phyloP scores from a whole-genome alignment of 192 early-diverging fungal species.

The Linnemannia elongata region DNA sequence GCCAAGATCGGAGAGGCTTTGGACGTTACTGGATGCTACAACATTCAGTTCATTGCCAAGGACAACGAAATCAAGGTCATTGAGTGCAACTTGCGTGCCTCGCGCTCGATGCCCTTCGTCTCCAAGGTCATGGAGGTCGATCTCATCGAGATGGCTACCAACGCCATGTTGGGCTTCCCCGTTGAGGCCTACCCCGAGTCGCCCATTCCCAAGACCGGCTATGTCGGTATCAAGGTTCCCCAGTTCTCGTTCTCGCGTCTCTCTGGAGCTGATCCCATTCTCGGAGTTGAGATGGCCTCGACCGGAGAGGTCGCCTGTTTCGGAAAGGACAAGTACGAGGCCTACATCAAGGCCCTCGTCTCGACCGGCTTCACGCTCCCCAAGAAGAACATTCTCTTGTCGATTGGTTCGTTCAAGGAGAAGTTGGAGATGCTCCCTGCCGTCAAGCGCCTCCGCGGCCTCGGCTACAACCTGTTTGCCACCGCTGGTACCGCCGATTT shows the following conservation, averaged over 20 bases:
- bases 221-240: conserved; percentile 97
- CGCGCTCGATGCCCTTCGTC: conserved; percentile 97
- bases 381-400: conserved; percentile 96
- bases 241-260: conserved; percentile 98
- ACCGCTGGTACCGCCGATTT: conserved; percentile 98
- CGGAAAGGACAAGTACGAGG: conserved; percentile 97
- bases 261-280: conserved; percentile 95
- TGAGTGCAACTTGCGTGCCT: conserved; percentile 98
- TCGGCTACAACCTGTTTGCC: conserved; percentile 95
- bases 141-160: conserved; percentile 97
- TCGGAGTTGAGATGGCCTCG: conserved; percentile 99
- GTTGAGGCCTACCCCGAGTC: conserved; percentile 84
- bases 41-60: conserved; percentile 99
- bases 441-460: conserved; percentile 82
- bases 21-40: conserved; percentile 97
- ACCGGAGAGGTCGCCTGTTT: conserved; percentile 99
- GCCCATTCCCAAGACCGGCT: conserved; percentile 78
- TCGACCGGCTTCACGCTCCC: conserved; percentile 94
- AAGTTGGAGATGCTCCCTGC: conserved; percentile 96
- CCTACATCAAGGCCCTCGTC: conserved; percentile 95
- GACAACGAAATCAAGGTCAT: conserved; percentile 99
- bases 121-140: conserved; percentile 97
- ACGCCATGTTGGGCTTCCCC: conserved; percentile 90
- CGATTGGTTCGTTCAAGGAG: conserved; percentile 99
- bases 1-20: conserved; percentile 93